Conservation (phyloP, 306 rosid species). For the Crotalaria pallida region DNA sequence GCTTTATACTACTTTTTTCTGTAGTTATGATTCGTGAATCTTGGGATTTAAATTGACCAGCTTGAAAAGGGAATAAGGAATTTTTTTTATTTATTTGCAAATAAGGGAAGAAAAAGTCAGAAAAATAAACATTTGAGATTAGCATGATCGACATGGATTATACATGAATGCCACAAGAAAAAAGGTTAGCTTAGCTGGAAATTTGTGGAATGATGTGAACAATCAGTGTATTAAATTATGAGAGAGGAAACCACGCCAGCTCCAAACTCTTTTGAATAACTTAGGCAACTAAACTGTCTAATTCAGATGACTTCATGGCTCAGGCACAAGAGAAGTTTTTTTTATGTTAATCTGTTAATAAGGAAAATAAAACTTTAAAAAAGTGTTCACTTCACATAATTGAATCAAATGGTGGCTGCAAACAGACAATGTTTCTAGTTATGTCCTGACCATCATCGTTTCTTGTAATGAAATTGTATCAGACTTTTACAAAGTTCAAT, state of each 20-base stretch:
- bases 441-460: constrained; percentile 15
- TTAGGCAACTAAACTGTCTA: not conserved
- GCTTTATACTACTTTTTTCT: not conserved
- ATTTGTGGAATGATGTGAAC: constrained; percentile 35
- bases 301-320: not conserved
- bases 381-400: constrained; percentile 1
- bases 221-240: not conserved
- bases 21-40: constrained; percentile 14
- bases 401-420: constrained; percentile 29
- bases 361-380: not conserved
- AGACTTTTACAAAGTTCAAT: not conserved
- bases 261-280: not conserved
- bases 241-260: constrained; percentile 26
- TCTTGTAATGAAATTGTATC: constrained; percentile 1
- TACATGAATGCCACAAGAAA: not conserved
- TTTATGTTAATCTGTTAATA: not conserved
- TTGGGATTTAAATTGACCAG: not conserved
- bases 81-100: not conserved
- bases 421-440: constrained; percentile 22
- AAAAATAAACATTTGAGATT: not conserved
- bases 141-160: not conserved
- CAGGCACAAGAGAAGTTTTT: not conserved
- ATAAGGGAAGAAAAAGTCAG: not conserved
- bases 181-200: constrained; percentile 31
- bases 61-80: not conserved